phyloP scores from a whole-genome alignment of 163 green algal genomes.

The Coccomyxa subellipsoidea region DNA sequence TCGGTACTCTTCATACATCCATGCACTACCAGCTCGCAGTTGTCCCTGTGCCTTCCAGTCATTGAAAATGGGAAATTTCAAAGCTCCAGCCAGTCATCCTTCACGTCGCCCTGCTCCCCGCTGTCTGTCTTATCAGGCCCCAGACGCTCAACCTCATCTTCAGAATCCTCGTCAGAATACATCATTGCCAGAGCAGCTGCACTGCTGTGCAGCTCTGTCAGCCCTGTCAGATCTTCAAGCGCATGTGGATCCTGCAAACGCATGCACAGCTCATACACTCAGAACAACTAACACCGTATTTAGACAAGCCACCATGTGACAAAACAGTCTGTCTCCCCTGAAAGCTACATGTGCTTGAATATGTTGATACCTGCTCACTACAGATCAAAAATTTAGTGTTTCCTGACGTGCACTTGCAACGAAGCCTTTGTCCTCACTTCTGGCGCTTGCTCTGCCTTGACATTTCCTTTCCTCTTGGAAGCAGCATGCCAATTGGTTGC shows the following conservation, averaged over 20 bases:
- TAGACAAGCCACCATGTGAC: too few relatives aligned
- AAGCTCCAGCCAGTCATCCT: not conserved
- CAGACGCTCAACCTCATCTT: slow-evolving; percentile 26
- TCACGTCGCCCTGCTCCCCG: not conserved
- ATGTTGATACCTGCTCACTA: too few relatives aligned
- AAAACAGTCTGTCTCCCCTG: too few relatives aligned
- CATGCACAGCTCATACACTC: not conserved
- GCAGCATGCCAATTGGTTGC: not conserved
- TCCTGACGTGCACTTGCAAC: too few relatives aligned
- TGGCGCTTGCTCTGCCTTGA: not conserved
- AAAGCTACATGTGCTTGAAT: too few relatives aligned
- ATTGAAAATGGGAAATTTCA: too few relatives aligned
- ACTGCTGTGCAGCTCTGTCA: slow-evolving; percentile 67
- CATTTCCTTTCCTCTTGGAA: not conserved
- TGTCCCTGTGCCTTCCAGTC: too few relatives aligned
- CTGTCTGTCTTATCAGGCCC: not conserved
- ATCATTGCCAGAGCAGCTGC: slow-evolving; percentile 22
- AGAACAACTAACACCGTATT: not conserved
- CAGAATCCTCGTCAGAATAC: slow-evolving; percentile 22
- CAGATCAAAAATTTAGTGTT: too few relatives aligned
- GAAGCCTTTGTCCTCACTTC: too few relatives aligned
- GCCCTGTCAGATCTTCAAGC: slow-evolving; percentile 84
- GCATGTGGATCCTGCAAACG: slow-evolving; percentile 44
- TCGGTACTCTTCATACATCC: too few relatives aligned
- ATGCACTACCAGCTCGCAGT: too few relatives aligned